phyloP scores from a whole-genome alignment of 2,329 filamentous ascomycete genomes.

The Hypoxylon sp. region DNA sequence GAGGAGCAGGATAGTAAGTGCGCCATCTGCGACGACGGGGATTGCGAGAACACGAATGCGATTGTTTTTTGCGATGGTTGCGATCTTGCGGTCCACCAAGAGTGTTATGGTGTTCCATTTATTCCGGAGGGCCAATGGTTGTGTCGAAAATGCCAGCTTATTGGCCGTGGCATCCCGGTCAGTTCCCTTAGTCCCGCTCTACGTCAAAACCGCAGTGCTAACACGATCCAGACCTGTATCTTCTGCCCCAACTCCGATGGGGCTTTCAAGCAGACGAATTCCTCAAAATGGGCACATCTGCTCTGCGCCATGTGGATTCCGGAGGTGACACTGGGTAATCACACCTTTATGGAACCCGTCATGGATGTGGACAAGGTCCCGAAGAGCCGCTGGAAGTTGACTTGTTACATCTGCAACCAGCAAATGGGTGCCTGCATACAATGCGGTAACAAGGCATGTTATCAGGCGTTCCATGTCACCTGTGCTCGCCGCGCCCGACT shows the following conservation, averaged over 20 bases:
- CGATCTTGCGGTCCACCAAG: slow-evolving; percentile 96
- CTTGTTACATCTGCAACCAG: slow-evolving; percentile 96
- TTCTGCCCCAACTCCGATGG: slow-evolving; percentile 98
- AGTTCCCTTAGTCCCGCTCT: slow-evolving; percentile 52
- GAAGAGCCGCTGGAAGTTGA: slow-evolving; percentile 91
- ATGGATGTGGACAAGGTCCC: slow-evolving; percentile 98
- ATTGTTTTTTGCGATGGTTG: slow-evolving; percentile 99
- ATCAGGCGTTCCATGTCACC: slow-evolving; percentile 96
- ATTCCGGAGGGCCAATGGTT: slow-evolving; percentile 99
- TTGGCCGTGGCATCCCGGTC: slow-evolving; percentile 89
- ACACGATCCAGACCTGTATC: slow-evolving; percentile 78
- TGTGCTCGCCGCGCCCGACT: slow-evolving; percentile 89
- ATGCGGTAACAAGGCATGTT: slow-evolving; percentile 97
- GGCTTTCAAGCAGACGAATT: slow-evolving; percentile 97
- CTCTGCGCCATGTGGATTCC: slow-evolving; percentile 99
- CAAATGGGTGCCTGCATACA: slow-evolving; percentile 99
- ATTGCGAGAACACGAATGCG: slow-evolving; percentile 98
- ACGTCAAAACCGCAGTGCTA: slow-evolving; percentile 21
- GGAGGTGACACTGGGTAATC: slow-evolving; percentile 93
- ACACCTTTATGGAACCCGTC: slow-evolving; percentile 97
- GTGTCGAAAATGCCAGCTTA: slow-evolving; percentile 95
- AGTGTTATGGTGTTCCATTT: slow-evolving; percentile 98
- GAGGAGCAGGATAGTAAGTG: slow-evolving; percentile 98
- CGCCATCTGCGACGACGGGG: slow-evolving; percentile 97
- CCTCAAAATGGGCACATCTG: slow-evolving; percentile 95